These are phyloP conservation scores for Pseudozyma tsukubaensis DNA, from an alignment of 1,284 basidiomycete species.

Conservation along the genomic window DNA sequence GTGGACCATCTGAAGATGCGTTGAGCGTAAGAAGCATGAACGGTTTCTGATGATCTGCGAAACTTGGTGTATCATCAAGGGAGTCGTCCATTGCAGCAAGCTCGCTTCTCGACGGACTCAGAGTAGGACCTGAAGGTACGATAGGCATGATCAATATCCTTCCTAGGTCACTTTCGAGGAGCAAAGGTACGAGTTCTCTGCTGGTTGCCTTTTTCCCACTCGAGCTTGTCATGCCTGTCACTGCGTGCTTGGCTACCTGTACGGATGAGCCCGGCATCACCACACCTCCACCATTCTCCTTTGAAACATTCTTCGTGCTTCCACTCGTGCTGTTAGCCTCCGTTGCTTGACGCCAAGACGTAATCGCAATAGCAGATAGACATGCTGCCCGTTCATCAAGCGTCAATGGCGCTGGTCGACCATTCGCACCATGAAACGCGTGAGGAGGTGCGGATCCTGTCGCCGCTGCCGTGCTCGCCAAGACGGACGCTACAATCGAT, in stretches of 20 bases:
- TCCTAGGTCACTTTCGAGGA: constrained; percentile 43
- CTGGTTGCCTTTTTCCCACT: constrained; percentile 2
- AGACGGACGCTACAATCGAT: constrained; percentile 22
- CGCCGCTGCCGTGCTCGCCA: constrained; percentile 36
- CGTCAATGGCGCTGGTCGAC: constrained; percentile 11
- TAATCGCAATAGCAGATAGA: constrained; percentile 38
- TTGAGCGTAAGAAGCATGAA: constrained; percentile 52
- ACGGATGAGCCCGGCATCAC: constrained; percentile 23
- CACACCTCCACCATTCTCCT: constrained; percentile 5
- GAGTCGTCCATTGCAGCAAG: constrained; percentile 7
- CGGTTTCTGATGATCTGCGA: constrained; percentile 15
- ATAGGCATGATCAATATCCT: constrained; percentile 44
- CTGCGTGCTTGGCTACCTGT: constrained; percentile 23
- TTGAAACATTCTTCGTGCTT: neutral
- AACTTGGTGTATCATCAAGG: constrained; percentile 6
- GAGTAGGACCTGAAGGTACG: constrained; percentile 4
- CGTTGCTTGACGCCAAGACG: constrained; percentile 35
- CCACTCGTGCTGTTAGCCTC: neutral
- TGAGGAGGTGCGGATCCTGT: constrained; percentile 2
- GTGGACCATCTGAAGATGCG: constrained; percentile 10
- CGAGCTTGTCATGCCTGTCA: constrained; percentile 10
- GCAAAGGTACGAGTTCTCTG: constrained; percentile 27
- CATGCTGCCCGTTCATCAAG: constrained; percentile 41
- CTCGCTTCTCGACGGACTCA: constrained; percentile 19
- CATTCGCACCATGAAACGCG: neutral